Conservation (phyloP, 164 flowering plant species). For the Dillenia suffruticosa region DNA sequence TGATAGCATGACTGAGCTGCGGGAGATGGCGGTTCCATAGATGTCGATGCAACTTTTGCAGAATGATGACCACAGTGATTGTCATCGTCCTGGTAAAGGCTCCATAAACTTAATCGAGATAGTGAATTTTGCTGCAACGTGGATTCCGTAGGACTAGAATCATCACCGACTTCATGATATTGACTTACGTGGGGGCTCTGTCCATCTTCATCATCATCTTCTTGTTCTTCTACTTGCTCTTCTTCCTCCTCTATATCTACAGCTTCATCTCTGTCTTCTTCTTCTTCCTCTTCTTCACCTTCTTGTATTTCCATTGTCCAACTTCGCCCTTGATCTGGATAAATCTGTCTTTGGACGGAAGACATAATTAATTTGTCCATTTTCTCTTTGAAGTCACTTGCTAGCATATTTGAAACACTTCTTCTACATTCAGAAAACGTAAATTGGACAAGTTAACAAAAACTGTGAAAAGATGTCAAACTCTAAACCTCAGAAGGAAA, state of each 20-base stretch:
- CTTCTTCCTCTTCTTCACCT: background rate
- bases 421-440: constrained; percentile 37
- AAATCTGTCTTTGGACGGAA: constrained; percentile 26
- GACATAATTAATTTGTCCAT: constrained; percentile 61
- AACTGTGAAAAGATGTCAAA: no score
- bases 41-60: constrained; percentile 18
- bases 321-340: constrained; percentile 5
- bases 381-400: constrained; percentile 53
- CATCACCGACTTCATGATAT: constrained; percentile 29
- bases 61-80: constrained; percentile 30
- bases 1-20: constrained; percentile 20
- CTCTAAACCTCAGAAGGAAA: background rate
- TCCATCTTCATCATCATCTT: constrained; percentile 19
- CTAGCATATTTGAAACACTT: constrained; percentile 63
- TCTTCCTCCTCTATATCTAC: constrained; percentile 17
- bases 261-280: no score
- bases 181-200: constrained; percentile 21
- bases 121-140: background rate
- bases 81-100: constrained; percentile 29
- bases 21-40: constrained; percentile 17
- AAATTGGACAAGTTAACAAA: background rate
- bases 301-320: background rate
- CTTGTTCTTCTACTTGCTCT: constrained; percentile 9
- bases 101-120: background rate
- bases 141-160: constrained; percentile 12